Evolutionary conservation across 495 filamentous ascomycete species (phyloP).

Genomic region (Glutinoglossum americanum): DNA sequence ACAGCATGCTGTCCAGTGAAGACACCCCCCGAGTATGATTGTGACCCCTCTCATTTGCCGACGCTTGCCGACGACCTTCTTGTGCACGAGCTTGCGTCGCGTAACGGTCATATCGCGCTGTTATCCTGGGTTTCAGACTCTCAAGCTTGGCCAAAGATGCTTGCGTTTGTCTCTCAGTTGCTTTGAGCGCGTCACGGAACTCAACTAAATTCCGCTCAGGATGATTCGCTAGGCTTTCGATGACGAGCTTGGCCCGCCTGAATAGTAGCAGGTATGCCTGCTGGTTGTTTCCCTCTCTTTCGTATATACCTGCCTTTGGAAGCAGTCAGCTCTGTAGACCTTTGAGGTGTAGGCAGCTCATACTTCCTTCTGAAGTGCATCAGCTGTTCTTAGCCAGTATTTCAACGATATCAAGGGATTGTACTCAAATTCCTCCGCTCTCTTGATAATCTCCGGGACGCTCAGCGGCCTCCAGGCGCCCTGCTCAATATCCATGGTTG

Average conservation of each 20-base stretch:
- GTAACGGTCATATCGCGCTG: constrained; percentile 40
- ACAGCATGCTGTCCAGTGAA: background rate
- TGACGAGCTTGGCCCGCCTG: constrained; percentile 48
- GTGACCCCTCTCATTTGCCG: background rate
- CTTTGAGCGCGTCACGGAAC: constrained; percentile 24
- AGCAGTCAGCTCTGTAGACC: background rate
- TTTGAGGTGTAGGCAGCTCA: constrained; percentile 6
- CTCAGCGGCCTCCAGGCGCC: constrained; percentile 31
- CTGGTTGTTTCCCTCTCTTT: constrained; percentile 63
- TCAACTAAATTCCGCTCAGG: constrained; percentile 17
- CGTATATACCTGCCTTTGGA: constrained; percentile 49
- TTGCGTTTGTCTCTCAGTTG: constrained; percentile 31
- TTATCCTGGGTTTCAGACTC: constrained; percentile 40
- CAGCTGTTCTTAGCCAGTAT: constrained; percentile 65
- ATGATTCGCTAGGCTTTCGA: constrained; percentile 20
- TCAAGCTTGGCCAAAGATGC: constrained; percentile 37
- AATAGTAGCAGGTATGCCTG: constrained; percentile 75
- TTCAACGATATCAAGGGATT: constrained; percentile 47
- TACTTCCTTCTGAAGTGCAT: constrained; percentile 62
- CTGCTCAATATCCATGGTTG: background rate
- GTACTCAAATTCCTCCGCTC: constrained; percentile 60
- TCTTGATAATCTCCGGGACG: constrained; percentile 45
- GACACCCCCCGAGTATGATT: background rate
- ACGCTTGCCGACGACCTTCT: constrained; percentile 16
- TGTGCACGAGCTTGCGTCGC: constrained; percentile 30